Percentiles rank a stretch among this genome's conserved stretches.
phyloP scores from a whole-genome alignment of 108 stramenopile genomes.

The Stephanodiscus minutulus region DNA sequence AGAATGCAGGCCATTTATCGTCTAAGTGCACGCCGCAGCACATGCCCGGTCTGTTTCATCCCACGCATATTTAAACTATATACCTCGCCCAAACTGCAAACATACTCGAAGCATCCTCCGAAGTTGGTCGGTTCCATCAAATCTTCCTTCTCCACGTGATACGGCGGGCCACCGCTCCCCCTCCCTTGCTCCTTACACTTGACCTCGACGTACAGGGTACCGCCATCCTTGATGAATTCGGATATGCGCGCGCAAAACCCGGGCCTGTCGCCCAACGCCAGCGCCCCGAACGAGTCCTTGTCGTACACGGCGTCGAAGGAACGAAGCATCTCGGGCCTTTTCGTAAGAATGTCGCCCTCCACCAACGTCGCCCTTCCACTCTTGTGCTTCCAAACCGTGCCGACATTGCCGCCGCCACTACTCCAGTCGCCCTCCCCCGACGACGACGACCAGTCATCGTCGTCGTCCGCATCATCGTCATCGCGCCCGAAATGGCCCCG shows the following conservation, averaged over 20 bases:
- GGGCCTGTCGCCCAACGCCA: constrained; percentile 36
- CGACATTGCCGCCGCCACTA: background rate
- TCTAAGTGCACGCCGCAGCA: constrained; percentile 31
- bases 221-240: constrained; percentile 48
- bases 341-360: constrained; percentile 49
- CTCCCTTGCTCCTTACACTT: constrained; percentile 40
- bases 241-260: constrained; percentile 48
- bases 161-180: constrained; percentile 51
- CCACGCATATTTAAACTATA: constrained; percentile 43
- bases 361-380: constrained; percentile 57
- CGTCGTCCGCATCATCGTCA: too few relatives aligned
- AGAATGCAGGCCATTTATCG: constrained; percentile 1
- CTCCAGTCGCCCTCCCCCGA: constrained; percentile 11
- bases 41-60: constrained; percentile 56
- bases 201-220: constrained; percentile 55
- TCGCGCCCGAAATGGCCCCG: constrained; percentile 36
- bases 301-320: constrained; percentile 63
- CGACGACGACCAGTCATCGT: constrained; percentile 32
- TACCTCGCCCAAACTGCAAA: constrained; percentile 47
- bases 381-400: constrained; percentile 43
- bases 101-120: constrained; percentile 48
- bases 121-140: constrained; percentile 56
- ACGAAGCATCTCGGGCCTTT: constrained; percentile 34
- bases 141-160: constrained; percentile 49
- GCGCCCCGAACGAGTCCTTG: constrained; percentile 64